Conservation (phyloP, 164 flowering plant genomes). For the Vitis amurensis region DNA sequence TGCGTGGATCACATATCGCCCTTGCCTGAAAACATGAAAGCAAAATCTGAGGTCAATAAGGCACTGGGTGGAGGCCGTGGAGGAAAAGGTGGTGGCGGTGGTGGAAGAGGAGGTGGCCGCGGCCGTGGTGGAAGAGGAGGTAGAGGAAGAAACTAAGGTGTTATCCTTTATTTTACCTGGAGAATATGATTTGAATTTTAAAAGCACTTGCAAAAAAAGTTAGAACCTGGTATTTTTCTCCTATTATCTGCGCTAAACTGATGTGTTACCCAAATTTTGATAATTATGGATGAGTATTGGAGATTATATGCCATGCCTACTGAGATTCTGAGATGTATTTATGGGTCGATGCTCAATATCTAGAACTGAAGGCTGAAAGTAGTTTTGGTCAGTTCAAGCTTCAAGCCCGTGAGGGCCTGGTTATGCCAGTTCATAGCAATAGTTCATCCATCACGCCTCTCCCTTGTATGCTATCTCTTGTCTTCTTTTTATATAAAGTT, state of each 20-base stretch:
- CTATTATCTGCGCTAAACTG: neutral
- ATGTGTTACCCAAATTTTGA: no score
- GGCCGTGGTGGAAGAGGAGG: conserved; percentile 49
- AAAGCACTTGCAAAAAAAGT: neutral
- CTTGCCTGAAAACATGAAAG: conserved; percentile 81
- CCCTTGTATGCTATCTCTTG: no score
- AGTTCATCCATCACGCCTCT: no score
- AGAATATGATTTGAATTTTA: neutral
- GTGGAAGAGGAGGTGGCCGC: conserved; percentile 37
- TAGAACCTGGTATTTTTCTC: neutral
- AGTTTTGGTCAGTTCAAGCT: no score
- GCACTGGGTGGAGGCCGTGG: conserved; percentile 45
- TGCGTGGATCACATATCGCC: conserved; percentile 87
- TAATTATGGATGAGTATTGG: no score
- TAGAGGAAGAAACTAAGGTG: conserved; percentile 31
- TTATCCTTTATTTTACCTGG: neutral
- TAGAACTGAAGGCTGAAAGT: no score
- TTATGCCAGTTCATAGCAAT: no score
- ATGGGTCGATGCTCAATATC: no score
- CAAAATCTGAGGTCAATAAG: conserved; percentile 43
- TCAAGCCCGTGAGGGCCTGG: no score
- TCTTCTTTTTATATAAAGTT: no score
- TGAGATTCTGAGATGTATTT: no score
- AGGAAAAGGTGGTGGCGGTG: conserved; percentile 32
- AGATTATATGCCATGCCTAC: no score